Base-by-base conservation (phyloP, 768 basidiomycete genomes). In the Pleurotus salmoneostramineus region DNA sequence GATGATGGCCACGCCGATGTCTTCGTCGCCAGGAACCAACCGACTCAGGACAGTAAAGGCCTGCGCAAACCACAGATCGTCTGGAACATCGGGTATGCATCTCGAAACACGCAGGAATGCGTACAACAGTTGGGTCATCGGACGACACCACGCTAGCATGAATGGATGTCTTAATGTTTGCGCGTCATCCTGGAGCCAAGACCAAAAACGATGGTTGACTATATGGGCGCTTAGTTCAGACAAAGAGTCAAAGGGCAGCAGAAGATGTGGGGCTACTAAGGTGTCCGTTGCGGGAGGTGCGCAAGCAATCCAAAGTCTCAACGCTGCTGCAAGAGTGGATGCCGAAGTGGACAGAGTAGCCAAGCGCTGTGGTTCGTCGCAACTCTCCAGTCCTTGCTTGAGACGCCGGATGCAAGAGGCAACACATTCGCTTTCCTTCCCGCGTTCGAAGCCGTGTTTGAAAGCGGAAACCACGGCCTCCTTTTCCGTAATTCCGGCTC, bases 1-100 rank as follows among this genome's bases (percentile, higher is more conserved):
- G 21, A 84, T 58, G 56, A 83, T 71, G 21, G 66, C 67, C 21
- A 74, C 62, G 0, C 82, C 87, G 36, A 72, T 65, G 1, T 81
- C 81, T 66, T 95, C 94, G 61, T 95, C 89, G 10, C 93, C 93
- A 0, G 88, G 89, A 10, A 85, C 72, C 21, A 88, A 73, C 35
- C 79, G 72, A 11, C 71, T 62, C 0, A 90, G 62, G 47, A 89
- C 78, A 0, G 81, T 71, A 35, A 87, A 77, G 2, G 84, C 82
- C 61, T 89, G 87, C 0, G 84, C 83, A 40, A 87, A 72, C 89
- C 89, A 91, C 15, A 85, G 65, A 56, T 83, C 78, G 32, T 77
- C 71, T 3, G 80, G 71, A n/a, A 78, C 78, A 17, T 71, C 78
- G 4, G 89, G 87, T 10, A 85, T 74, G 10, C 75, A 68, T 31